Evolutionary conservation across 208 protist genomes (phyloP).

Genomic region (Leishmania mexicana): DNA sequence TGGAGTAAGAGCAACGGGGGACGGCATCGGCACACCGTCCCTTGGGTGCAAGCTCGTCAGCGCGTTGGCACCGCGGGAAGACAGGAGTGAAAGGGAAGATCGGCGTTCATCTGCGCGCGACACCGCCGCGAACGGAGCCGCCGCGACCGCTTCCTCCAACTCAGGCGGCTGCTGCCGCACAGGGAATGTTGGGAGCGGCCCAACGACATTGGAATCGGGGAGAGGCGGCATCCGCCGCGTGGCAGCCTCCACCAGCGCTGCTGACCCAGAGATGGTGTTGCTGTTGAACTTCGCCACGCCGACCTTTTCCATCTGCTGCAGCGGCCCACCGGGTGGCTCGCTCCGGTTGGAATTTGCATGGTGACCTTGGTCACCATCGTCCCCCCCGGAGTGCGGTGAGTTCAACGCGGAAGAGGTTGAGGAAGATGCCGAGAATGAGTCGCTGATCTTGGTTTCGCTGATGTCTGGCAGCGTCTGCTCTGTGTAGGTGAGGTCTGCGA

Average conservation of each 20-base stretch:
- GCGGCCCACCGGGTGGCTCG: background rate
- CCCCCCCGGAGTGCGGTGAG: background rate
- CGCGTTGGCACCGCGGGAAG: background rate
- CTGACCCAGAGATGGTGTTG: background rate
- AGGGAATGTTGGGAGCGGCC: background rate
- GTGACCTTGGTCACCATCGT: background rate
- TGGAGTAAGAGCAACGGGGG: constrained; percentile 19
- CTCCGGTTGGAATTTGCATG: no score
- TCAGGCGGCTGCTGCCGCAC: background rate
- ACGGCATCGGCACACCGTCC: constrained; percentile 4
- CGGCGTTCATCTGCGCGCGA: background rate
- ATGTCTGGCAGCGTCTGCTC: constrained; percentile 5
- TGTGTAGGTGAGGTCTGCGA: constrained; percentile 7
- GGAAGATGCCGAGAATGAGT: background rate
- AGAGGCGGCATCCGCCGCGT: background rate
- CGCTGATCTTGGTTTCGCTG: constrained; percentile 12
- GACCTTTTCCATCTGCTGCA: background rate
- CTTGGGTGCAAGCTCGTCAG: background rate
- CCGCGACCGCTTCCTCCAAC: background rate
- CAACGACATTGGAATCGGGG: background rate
- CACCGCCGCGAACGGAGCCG: background rate
- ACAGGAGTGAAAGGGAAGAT: background rate
- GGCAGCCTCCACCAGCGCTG: background rate
- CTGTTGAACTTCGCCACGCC: background rate
- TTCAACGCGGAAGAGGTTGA: background rate